phyloP scores from a whole-genome alignment of 441 rosid genomes.

The Adansonia madagascariensis region DNA sequence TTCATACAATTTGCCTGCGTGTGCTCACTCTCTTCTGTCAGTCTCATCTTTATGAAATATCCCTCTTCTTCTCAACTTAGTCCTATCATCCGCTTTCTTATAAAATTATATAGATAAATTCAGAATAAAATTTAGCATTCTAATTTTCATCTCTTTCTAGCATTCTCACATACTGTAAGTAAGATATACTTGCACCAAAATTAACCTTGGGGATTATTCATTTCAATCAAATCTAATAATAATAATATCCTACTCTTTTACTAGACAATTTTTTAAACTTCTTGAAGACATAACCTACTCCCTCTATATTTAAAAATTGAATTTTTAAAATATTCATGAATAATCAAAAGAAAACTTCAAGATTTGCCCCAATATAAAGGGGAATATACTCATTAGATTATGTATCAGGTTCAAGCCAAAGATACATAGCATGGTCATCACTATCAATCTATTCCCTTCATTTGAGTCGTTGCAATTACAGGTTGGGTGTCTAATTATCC shows the following conservation, averaged over 20 bases:
- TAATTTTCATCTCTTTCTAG: neutral
- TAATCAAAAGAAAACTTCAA: neutral
- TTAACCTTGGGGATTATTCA: neutral
- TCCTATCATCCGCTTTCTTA: neutral
- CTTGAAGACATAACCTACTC: neutral
- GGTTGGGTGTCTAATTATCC: too few relatives aligned
- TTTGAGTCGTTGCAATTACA: neutral
- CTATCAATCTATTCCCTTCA: neutral
- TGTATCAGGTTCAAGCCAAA: slow-evolving; percentile 4
- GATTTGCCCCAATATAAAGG: neutral
- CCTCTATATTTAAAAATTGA: neutral
- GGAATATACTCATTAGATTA: neutral
- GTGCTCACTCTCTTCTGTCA: slow-evolving; percentile 89
- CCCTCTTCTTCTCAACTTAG: neutral
- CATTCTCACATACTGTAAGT: too few relatives aligned
- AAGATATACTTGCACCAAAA: neutral
- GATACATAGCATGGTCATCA: neutral
- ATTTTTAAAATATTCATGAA: neutral
- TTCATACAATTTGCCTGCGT: slow-evolving; percentile 53
- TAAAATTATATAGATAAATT: too few relatives aligned
- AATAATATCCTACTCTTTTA: neutral
- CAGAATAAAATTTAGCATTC: neutral
- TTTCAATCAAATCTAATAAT: neutral
- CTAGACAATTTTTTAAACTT: neutral
- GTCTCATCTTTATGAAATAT: slow-evolving; percentile 22